phyloP scores from a whole-genome alignment of 257 asterid genomes.

The Fraxinus quadrangulata region DNA sequence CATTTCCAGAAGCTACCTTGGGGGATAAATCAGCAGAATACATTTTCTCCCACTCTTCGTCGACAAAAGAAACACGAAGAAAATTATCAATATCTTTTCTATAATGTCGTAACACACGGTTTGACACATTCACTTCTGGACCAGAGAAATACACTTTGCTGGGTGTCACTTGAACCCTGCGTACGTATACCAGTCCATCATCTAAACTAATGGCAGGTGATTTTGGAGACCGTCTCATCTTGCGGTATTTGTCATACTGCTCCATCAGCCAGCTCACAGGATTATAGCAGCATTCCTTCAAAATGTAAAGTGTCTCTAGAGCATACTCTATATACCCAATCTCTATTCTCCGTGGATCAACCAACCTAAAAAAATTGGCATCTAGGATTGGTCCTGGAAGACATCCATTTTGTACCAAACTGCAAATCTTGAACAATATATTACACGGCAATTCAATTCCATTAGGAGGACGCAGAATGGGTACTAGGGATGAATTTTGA shows the following conservation, averaged over 20 bases:
- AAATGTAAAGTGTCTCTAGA: constrained; percentile 53
- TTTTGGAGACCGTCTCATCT: constrained; percentile 45
- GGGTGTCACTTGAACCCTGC: constrained; percentile 89
- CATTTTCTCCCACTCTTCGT: constrained; percentile 85
- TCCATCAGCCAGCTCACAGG: constrained; percentile 64
- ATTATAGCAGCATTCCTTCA: constrained; percentile 84
- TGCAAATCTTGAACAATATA: constrained; percentile 61
- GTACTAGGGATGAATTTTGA: constrained; percentile 51
- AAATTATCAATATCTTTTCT: constrained; percentile 56
- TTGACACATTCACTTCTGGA: constrained; percentile 79
- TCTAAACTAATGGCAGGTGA: constrained; percentile 63
- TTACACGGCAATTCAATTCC: constrained; percentile 52
- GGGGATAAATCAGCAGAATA: constrained; percentile 59
- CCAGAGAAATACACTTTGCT: constrained; percentile 75
- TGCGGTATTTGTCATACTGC: constrained; percentile 51
- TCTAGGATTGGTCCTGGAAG: constrained; percentile 72
- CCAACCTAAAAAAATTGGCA: constrained; percentile 44
- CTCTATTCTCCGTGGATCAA: constrained; percentile 45
- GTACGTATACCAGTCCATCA: constrained; percentile 74
- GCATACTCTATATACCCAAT: constrained; percentile 61
- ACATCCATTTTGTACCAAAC: constrained; percentile 80
- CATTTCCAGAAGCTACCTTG: constrained; percentile 35
- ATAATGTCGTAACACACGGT: constrained; percentile 76
- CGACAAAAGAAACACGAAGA: constrained; percentile 86
- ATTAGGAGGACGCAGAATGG: constrained; percentile 59